Conservation (phyloP, 352 stramenopile genomes). For the Phytophthora chlamydospora region DNA sequence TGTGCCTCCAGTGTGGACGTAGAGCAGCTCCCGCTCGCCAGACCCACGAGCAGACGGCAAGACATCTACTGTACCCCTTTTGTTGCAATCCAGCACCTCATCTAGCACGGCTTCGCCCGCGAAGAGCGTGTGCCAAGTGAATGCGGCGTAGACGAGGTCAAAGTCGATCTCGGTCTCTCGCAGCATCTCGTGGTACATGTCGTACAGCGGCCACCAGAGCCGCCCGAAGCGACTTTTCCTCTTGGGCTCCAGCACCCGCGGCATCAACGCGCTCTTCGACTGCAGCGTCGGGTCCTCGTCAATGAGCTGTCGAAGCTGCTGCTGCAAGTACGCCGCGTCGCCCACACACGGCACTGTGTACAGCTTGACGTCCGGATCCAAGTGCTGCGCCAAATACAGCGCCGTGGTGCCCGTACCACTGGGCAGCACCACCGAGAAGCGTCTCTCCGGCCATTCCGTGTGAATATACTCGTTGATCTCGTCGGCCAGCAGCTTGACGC, state of each 20-base stretch:
- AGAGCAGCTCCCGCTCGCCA: constrained; percentile 59
- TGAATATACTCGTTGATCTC: constrained; percentile 77
- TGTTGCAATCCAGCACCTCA: constrained; percentile 30
- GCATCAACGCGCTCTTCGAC: constrained; percentile 16
- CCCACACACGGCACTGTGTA: constrained; percentile 80
- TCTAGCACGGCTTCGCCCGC: constrained; percentile 44
- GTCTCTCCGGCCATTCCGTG: constrained; percentile 19
- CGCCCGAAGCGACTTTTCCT: constrained; percentile 76
- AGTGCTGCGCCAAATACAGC: constrained; percentile 79
- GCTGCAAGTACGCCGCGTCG: constrained; percentile 54
- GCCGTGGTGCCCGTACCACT: constrained; percentile 82
- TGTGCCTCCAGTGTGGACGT: constrained; percentile 81
- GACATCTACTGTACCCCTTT: not conserved
- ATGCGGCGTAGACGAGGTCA: constrained; percentile 77
- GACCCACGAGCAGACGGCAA: not conserved
- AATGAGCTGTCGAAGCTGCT: constrained; percentile 60
- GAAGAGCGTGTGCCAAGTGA: constrained; percentile 85
- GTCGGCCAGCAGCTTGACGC: constrained; percentile 57
- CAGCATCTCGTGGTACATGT: constrained; percentile 69
- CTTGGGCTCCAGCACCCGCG: constrained; percentile 51
- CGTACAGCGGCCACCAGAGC: constrained; percentile 54
- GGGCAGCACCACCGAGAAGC: constrained; percentile 71
- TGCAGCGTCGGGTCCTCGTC: constrained; percentile 29
- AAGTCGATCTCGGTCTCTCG: constrained; percentile 69
- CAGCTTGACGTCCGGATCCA: constrained; percentile 50